Base-by-base conservation (phyloP, 352 stramenopile genomes). In the Nothophytophthora sp. region DNA sequence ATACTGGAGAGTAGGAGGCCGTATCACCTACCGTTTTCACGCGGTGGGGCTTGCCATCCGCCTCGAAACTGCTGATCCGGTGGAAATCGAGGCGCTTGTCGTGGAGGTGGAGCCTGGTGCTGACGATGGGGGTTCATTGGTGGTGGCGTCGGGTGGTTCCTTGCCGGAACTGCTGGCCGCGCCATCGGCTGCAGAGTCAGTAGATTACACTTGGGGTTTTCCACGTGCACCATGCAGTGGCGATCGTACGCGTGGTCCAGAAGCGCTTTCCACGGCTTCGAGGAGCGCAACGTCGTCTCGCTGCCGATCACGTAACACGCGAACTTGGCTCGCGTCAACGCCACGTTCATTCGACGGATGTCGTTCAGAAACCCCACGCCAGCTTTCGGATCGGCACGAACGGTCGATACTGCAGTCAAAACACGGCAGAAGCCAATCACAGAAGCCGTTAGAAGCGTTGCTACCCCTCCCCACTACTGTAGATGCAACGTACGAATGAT, bases 361-460 rank as follows among this genome's bases (percentile, higher is more conserved):
- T 96, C 87, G 56, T 94, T 94, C 50, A 96, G 56, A 35, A 96
- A 96, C 12, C 87, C 87, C 35, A 96, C 81, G 18, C 86, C 86
- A 42, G 81, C 82, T 46, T 76, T 72, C 16, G 83, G 83, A 44
- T 94, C 83, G 11, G 83, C 82, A 70, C 86, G 78, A 41, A 96
- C 86, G 19, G 86, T 96, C 42, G 86, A 96, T 35, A 96, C 86
- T 95, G 51, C n/a, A n/a, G n/a, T 35, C n/a, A n/a, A n/a, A n/a
- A n/a, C n/a, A n/a, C n/a, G n/a, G n/a, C n/a, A n/a, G n/a, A n/a
- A n/a, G n/a, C n/a, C n/a, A n/a, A n/a, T n/a, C n/a, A n/a, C n/a
- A n/a, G n/a, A n/a, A n/a, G n/a, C n/a, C n/a, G n/a, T n/a, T n/a
- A n/a, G n/a, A n/a, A n/a, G n/a, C n/a, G n/a, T 6, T 29, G 13